phyloP scores from a whole-genome alignment of 768 basidiomycete genomes.

The Phaffia australis region DNA sequence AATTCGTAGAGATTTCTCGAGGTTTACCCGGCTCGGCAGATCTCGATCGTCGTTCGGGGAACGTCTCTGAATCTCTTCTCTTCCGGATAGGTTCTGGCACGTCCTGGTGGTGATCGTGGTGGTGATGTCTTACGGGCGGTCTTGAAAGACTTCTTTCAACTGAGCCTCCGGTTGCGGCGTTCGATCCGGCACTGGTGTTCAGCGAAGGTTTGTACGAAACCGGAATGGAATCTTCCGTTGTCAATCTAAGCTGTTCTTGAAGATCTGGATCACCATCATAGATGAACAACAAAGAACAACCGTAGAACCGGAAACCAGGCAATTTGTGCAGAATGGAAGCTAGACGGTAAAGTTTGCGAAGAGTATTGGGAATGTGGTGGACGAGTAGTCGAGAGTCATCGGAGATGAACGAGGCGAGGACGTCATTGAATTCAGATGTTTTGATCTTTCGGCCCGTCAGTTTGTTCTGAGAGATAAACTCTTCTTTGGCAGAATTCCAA shows the following conservation, averaged over 20 bases:
- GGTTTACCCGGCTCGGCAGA: constrained; percentile 21
- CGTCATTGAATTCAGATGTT: constrained; percentile 68
- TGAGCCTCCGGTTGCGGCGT: not conserved
- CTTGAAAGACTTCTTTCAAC: too few species aligned
- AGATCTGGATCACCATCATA: constrained; percentile 89
- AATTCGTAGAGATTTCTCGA: constrained; percentile 11
- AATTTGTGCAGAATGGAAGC: constrained; percentile 79
- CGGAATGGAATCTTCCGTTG: constrained; percentile 19
- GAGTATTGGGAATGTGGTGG: constrained; percentile 81
- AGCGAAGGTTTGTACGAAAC: constrained; percentile 1
- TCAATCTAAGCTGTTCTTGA: constrained; percentile 48
- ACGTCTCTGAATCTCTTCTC: constrained; percentile 2
- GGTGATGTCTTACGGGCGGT: not conserved
- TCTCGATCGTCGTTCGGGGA: constrained; percentile 19
- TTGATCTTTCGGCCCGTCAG: constrained; percentile 86
- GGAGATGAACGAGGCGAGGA: constrained; percentile 70
- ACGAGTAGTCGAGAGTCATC: constrained; percentile 73
- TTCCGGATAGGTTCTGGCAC: constrained; percentile 14
- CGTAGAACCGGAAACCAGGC: constrained; percentile 96
- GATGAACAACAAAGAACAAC: constrained; percentile 88
- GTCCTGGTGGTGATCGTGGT: constrained; percentile 25
- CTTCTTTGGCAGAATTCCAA: constrained; percentile 74
- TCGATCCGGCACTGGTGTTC: not conserved
- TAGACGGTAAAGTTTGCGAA: constrained; percentile 86
- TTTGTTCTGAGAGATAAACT: constrained; percentile 89